Base-by-base conservation (phyloP, 345 rosid species). In the Eucalyptus cladocalyx region DNA sequence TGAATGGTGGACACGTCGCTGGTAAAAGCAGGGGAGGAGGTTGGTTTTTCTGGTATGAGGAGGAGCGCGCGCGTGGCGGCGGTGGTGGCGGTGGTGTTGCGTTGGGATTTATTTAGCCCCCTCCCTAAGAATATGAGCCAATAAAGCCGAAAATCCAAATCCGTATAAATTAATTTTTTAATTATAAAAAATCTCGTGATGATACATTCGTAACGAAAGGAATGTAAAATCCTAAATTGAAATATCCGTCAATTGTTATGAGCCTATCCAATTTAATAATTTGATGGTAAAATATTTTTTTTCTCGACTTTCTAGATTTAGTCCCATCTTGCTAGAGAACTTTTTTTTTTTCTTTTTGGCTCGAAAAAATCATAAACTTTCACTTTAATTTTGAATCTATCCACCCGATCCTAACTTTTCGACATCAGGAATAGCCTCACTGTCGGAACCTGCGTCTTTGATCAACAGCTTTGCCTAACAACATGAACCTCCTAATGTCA, bases 121-220 rank as follows among this genome's bases (percentile, higher is more conserved):
- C 5, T 8, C 24, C 56, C 5, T 21, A 53, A 53, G 9, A 53
- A 21, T 21, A 53, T 2, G 1, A 21, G 5, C 4, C 26, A 1
- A 56, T 56, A 24, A 23, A 23, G 13, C 30, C 30, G 3, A 23
- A 56, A 56, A 56, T 56, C 30, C 62, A 56, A 56, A 53, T 53
- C 58, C 1, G 0, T 21, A 8, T 19, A 53, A 53, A 21, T 53
- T 53, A 53, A 53, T 53, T 3, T 53, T 53, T 21, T 21, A 1
- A 53, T 53, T 0, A 0, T 0, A 1, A 2, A 8, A 53, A 8
- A 53, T 53, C 58, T 0, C 26, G 5, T 8, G 26, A 11, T 2
- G 26, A 53, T 19, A 50, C 19, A 21, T 53, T 53, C 7, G 9
- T 53, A 17, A 53, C 23, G 0, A 16, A 51, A 51, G 2, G 0